Evolutionary conservation across 2,329 filamentous ascomycete genomes (phyloP).

Genomic region (Exophiala bonariae): DNA sequence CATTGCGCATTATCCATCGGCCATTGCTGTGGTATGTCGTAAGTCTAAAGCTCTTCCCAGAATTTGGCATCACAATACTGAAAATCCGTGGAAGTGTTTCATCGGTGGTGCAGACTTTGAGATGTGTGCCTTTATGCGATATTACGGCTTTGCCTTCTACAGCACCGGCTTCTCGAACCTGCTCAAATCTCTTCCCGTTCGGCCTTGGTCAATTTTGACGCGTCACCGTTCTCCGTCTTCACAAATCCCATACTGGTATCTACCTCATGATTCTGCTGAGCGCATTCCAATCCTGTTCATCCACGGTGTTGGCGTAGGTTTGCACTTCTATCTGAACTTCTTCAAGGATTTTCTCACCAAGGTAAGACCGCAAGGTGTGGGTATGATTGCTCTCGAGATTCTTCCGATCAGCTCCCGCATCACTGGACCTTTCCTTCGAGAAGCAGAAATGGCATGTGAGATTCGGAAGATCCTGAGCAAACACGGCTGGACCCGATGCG

Average conservation of each 20-base stretch:
- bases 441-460: conserved; percentile 54
- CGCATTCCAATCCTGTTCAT: conserved; percentile 65
- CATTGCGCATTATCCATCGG: conserved; percentile 60
- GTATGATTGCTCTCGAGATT: conserved; percentile 11
- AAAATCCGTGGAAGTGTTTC: conserved; percentile 41
- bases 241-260: conserved; percentile 58
- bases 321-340: conserved; percentile 62
- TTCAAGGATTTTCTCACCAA: conserved; percentile 59
- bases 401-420: conserved; percentile 59
- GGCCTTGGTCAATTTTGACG: not conserved
- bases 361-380: conserved; percentile 52
- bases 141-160: not conserved
- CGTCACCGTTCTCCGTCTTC: not conserved
- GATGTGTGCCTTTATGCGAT: conserved; percentile 30
- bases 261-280: conserved; percentile 60
- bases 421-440: conserved; percentile 53
- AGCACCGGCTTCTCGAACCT: not conserved
- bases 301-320: conserved; percentile 69
- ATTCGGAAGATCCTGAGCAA: conserved; percentile 57
- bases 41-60: conserved; percentile 30
- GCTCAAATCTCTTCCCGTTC: not conserved
- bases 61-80: conserved; percentile 31
- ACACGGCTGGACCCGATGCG: conserved; percentile 59
- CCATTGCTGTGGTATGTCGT: conserved; percentile 65
- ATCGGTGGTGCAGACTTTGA: too few species aligned